phyloP scores from a whole-genome alignment of 1,139 yeast species.

The Waltiozyma solani region DNA sequence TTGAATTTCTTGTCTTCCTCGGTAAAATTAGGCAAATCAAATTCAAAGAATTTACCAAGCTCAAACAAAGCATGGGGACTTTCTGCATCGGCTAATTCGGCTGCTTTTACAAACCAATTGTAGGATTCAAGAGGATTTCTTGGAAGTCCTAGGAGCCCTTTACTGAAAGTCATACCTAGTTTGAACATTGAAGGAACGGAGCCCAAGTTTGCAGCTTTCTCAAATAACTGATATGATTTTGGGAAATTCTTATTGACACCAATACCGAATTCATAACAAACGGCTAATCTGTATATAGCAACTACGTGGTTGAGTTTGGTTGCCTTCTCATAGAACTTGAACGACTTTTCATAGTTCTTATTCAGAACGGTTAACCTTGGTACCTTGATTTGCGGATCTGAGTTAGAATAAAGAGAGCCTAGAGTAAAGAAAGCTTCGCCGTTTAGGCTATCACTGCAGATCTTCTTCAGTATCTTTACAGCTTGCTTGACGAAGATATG shows the following conservation, averaged over 20 bases:
- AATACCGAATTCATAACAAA: conserved; percentile 57
- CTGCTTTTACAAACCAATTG: conserved; percentile 47
- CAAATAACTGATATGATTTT: conserved; percentile 42
- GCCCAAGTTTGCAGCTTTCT: conserved; percentile 46
- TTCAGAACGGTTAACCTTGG: conserved; percentile 35
- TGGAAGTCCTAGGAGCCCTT: conserved; percentile 35
- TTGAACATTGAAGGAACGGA: conserved; percentile 55
- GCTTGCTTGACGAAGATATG: conserved; percentile 48
- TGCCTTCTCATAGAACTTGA: conserved; percentile 45
- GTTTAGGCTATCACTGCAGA: conserved; percentile 30
- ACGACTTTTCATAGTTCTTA: conserved; percentile 48
- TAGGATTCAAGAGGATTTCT: conserved; percentile 39
- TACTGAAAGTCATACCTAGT: conserved; percentile 50
- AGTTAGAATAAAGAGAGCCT: conserved; percentile 53
- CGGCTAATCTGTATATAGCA: conserved; percentile 57
- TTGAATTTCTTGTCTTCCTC: neutral
- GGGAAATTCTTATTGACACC: conserved; percentile 37
- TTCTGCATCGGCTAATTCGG: conserved; percentile 30
- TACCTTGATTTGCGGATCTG: conserved; percentile 23
- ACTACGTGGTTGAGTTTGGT: conserved; percentile 45
- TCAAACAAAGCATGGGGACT: conserved; percentile 52
- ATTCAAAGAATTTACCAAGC: conserved; percentile 64
- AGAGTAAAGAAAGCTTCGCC: conserved; percentile 45
- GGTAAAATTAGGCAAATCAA: conserved; percentile 35
- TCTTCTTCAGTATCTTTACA: conserved; percentile 43